phyloP scores from a whole-genome alignment of 495 filamentous ascomycete genomes.

The Talaromyces adpressus region DNA sequence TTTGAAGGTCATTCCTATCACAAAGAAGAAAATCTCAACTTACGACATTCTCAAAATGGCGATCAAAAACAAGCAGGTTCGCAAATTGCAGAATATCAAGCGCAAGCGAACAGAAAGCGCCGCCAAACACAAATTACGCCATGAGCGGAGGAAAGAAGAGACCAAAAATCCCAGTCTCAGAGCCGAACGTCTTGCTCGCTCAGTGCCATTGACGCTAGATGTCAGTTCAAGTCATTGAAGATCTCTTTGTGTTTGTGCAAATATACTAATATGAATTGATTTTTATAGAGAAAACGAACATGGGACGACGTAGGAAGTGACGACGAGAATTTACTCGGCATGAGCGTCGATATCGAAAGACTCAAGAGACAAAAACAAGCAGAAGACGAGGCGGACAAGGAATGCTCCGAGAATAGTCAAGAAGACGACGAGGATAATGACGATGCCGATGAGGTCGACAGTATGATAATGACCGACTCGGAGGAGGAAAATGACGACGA shows the following conservation, averaged over 20 bases:
- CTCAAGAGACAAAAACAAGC: conserved; percentile 65
- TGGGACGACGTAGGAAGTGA: conserved; percentile 89
- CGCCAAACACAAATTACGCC: conserved; percentile 67
- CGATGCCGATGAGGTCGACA: conserved; percentile 59
- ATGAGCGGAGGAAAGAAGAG: conserved; percentile 75
- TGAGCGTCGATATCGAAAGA: conserved; percentile 71
- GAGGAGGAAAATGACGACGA: conserved; percentile 41
- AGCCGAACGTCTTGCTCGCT: conserved; percentile 62
- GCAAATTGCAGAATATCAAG: conserved; percentile 67
- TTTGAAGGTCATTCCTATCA: neutral
- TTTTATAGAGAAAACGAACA: conserved; percentile 39
- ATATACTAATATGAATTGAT: neutral
- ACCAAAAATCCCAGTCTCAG: conserved; percentile 71
- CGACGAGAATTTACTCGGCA: conserved; percentile 55
- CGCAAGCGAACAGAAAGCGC: conserved; percentile 68
- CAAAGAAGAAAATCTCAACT: neutral
- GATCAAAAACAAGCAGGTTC: conserved; percentile 61
- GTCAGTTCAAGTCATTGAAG: neutral
- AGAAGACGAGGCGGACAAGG: conserved; percentile 47
- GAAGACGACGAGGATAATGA: conserved; percentile 40
- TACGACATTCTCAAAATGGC: neutral
- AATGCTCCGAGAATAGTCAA: conserved; percentile 29
- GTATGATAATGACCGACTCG: conserved; percentile 55
- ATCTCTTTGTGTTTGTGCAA: neutral
- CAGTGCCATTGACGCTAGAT: conserved; percentile 79